A percentile compares a stretch with the other conserved stretches of the same genome.
These are phyloP conservation scores for Botryotinia narcissicola DNA, from an alignment of 2,329 filamentous ascomycete genomes.

Conservation along the genomic window DNA sequence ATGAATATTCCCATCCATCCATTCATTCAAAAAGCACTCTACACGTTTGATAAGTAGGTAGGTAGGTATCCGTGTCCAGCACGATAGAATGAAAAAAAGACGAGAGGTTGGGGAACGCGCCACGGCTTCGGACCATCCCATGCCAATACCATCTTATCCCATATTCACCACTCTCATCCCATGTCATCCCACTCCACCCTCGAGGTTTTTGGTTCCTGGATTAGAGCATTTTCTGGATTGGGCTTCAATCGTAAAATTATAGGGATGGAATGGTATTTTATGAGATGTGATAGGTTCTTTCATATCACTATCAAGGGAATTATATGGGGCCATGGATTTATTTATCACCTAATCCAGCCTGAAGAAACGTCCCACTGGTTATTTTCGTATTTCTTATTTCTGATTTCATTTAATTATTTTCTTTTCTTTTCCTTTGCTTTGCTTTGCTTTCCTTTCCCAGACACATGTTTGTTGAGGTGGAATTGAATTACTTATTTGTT, in stretches of 20 bases:
- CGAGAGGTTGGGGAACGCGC: conserved; percentile 11
- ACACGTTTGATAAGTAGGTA: not conserved
- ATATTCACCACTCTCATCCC: not conserved
- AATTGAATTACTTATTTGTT: not conserved
- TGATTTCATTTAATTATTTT: not conserved
- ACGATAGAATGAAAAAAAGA: not conserved
- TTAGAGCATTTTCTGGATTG: not conserved
- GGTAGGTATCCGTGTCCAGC: not conserved
- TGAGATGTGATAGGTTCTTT: not conserved
- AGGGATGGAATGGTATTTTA: not conserved
- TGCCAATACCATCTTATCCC: not conserved
- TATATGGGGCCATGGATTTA: not conserved
- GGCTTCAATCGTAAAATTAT: not conserved
- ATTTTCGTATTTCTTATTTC: too few relatives aligned
- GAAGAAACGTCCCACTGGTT: not conserved
- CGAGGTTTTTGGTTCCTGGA: not conserved
- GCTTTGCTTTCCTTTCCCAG: conserved; percentile 9
- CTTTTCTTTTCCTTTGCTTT: not conserved
- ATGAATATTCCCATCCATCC: not conserved
- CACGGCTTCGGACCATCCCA: not conserved
- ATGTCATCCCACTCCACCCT: not conserved
- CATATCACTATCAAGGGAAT: not conserved
- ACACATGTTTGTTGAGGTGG: conserved; percentile 11
- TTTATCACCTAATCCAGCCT: not conserved
- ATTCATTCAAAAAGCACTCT: not conserved